A percentile compares a stretch with the other conserved stretches of the same genome.
These are phyloP conservation scores for Begonia fuchsioides DNA, from an alignment of 306 rosid species.

Conservation along the genomic window DNA sequence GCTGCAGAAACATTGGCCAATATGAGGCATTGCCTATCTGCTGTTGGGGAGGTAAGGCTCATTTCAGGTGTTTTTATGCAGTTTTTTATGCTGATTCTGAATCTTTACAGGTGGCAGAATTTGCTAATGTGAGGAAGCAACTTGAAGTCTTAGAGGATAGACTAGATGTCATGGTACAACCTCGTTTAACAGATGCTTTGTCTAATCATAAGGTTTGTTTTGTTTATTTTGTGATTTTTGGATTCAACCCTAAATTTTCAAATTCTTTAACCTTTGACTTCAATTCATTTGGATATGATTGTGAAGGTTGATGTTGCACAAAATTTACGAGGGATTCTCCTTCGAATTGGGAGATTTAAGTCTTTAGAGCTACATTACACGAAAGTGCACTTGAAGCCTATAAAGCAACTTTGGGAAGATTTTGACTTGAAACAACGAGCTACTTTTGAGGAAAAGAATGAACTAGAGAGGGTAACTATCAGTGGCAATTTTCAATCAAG, in stretches of 20 bases:
- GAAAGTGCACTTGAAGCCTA: slow-evolving; percentile 84
- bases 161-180: slow-evolving; percentile 91
- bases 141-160: slow-evolving; percentile 97
- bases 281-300: not conserved
- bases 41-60: slow-evolving; percentile 82
- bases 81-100: slow-evolving; percentile 4
- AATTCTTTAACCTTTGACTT: not conserved
- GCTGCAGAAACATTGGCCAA: slow-evolving; percentile 94
- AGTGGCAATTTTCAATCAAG: slow-evolving; percentile 34
- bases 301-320: slow-evolving; percentile 71
- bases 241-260: not conserved
- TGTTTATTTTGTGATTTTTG: not conserved
- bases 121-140: slow-evolving; percentile 93
- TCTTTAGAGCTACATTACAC: slow-evolving; percentile 82
- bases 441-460: slow-evolving; percentile 42
- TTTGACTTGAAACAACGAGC: slow-evolving; percentile 50
- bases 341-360: slow-evolving; percentile 94
- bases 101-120: slow-evolving; percentile 77
- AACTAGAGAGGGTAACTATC: slow-evolving; percentile 37
- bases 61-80: slow-evolving; percentile 1
- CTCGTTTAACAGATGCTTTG: slow-evolving; percentile 86
- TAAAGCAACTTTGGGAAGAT: slow-evolving; percentile 87
- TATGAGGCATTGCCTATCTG: slow-evolving; percentile 98
- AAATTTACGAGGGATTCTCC: slow-evolving; percentile 81
- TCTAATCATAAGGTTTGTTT: slow-evolving; percentile 61